A percentile compares a stretch with the other conserved stretches of the same genome.
phyloP scores from a whole-genome alignment of 192 early-diverging fungal genomes.

The Phycomyces nitens region DNA sequence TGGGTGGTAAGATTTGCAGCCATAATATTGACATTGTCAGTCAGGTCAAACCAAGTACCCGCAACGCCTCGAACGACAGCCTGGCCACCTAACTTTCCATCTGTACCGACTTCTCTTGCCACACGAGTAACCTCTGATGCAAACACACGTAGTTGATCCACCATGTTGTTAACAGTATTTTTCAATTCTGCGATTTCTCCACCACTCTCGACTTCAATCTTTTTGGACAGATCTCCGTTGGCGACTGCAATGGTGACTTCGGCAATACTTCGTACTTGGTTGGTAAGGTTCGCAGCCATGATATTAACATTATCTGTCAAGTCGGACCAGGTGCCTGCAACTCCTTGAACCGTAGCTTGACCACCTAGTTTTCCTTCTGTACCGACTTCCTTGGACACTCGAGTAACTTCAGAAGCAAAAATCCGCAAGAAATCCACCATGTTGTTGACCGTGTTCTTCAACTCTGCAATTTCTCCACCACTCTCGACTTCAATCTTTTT shows the following conservation, averaged over 20 bases:
- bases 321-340: slow-evolving; percentile 59
- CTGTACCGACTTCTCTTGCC: slow-evolving; percentile 69
- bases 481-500: slow-evolving; percentile 47
- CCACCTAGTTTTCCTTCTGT: slow-evolving; percentile 62
- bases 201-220: slow-evolving; percentile 48
- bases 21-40: slow-evolving; percentile 54
- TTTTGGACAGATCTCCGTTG: slow-evolving; percentile 48
- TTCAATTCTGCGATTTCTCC: slow-evolving; percentile 62
- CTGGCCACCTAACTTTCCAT: slow-evolving; percentile 65
- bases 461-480: slow-evolving; percentile 52
- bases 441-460: slow-evolving; percentile 55
- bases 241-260: slow-evolving; percentile 54
- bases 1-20: slow-evolving; percentile 53
- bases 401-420: slow-evolving; percentile 53
- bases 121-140: slow-evolving; percentile 70
- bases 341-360: slow-evolving; percentile 45
- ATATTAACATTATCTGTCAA: slow-evolving; percentile 61
- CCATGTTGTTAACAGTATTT: slow-evolving; percentile 64
- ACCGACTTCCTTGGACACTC: slow-evolving; percentile 57
- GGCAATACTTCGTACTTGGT: slow-evolving; percentile 58
- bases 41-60: slow-evolving; percentile 48
- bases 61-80: slow-evolving; percentile 43
- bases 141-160: slow-evolving; percentile 45
- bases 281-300: slow-evolving; percentile 61
- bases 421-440: slow-evolving; percentile 57